Evolutionary conservation across 768 basidiomycete species (phyloP).

Genomic region (Ephemerocybe angulata): DNA sequence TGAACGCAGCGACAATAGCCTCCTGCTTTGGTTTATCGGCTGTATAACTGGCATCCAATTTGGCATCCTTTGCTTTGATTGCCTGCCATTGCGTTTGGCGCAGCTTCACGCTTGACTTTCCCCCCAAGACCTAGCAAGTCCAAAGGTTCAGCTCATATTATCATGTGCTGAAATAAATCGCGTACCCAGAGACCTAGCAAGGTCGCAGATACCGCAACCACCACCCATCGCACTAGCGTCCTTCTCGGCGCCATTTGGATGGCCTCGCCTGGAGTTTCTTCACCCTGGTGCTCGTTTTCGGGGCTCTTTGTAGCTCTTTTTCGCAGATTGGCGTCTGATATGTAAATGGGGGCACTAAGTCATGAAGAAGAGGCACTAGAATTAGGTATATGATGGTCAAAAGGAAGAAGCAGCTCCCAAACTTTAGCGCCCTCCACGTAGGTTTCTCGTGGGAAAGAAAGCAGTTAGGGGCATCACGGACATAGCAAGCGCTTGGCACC

Average conservation of each 20-base stretch:
- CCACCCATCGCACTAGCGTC: not conserved
- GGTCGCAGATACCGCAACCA: not conserved
- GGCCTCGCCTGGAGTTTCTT: not conserved
- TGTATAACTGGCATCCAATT: not conserved
- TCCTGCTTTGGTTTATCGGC: conserved; percentile 63
- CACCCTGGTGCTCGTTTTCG: not conserved
- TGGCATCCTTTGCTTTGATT: not conserved
- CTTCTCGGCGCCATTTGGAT: not conserved
- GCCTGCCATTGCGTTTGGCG: not conserved
- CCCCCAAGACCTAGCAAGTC: not conserved
- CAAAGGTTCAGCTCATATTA: not conserved
- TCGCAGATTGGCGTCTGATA: not conserved
- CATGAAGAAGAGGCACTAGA: not conserved
- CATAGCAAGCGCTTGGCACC: too few relatives aligned
- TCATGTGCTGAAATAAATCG: not conserved
- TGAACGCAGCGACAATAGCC: conserved; percentile 76
- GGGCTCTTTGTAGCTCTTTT: not conserved
- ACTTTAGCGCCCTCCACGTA: too few relatives aligned
- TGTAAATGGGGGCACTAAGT: not conserved
- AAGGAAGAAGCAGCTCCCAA: too few relatives aligned
- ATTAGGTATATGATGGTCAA: too few relatives aligned
- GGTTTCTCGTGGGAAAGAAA: too few relatives aligned
- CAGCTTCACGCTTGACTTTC: not conserved
- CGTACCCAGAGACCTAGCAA: not conserved
- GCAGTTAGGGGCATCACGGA: too few relatives aligned